Conservation (phyloP, 345 rosid genomes). For the Pugionium dolabratum region DNA sequence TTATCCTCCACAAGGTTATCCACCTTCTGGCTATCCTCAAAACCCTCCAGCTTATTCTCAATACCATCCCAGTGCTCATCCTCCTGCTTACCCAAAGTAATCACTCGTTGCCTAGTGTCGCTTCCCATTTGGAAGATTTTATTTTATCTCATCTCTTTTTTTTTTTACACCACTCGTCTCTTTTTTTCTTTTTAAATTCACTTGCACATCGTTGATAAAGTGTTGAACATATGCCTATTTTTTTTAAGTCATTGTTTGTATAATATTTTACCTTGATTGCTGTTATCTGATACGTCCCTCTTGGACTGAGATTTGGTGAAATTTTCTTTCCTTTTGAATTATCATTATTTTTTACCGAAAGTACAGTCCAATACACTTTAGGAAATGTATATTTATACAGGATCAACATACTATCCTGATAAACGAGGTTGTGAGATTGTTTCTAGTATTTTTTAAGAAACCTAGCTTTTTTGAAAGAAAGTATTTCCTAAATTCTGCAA, state of each 20-base stretch:
- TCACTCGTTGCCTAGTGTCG: constrained; percentile 1
- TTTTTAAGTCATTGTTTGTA: constrained; percentile 22
- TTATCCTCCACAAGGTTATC: constrained; percentile 40
- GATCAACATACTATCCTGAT: not conserved
- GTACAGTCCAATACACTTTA: not conserved
- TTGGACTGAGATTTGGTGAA: constrained; percentile 16
- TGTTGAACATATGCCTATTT: constrained; percentile 15
- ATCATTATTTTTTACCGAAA: not conserved
- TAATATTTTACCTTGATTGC: constrained; percentile 14
- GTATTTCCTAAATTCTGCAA: not conserved
- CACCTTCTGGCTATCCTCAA: constrained; percentile 39
- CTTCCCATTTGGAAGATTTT: not conserved
- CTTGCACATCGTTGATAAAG: not conserved
- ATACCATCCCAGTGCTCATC: constrained; percentile 49
- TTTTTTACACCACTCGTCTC: not conserved
- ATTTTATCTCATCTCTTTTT: constrained; percentile 3
- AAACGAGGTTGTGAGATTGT: not conserved
- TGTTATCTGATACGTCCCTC: constrained; percentile 26
- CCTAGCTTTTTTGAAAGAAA: not conserved
- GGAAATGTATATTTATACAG: not conserved
- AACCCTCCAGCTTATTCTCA: constrained; percentile 51
- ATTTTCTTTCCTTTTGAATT: not conserved
- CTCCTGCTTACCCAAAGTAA: constrained; percentile 57
- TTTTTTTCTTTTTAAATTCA: not conserved
- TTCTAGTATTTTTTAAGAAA: not conserved